Percentiles rank a stretch among this genome's conserved stretches.
Conservation (phyloP, 495 filamentous ascomycete genomes). For the Stereocaulon alpinum region DNA sequence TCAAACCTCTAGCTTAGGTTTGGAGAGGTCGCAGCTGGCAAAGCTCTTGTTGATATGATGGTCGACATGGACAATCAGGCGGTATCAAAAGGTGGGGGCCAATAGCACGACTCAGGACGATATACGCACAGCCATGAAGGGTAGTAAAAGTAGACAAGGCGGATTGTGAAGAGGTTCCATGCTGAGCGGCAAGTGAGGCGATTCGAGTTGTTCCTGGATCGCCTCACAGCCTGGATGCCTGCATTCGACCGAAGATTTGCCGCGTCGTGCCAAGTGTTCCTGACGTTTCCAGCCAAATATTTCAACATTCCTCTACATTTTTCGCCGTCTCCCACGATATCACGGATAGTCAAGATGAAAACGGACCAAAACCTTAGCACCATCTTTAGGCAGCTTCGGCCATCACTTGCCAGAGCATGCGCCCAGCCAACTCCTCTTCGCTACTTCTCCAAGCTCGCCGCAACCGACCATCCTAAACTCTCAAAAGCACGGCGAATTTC, state of each 20-base stretch:
- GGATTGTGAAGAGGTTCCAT: not conserved
- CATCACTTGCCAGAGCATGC: not conserved
- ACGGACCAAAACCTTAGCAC: slow-evolving; percentile 7
- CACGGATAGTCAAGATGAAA: slow-evolving; percentile 4
- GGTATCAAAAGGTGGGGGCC: too few relatives aligned
- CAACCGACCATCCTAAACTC: slow-evolving; percentile 21
- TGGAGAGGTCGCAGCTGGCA: too few relatives aligned
- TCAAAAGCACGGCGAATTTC: not conserved
- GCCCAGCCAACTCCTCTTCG: not conserved
- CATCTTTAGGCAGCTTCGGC: slow-evolving; percentile 1
- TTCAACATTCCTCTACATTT: not conserved
- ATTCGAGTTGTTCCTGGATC: slow-evolving; percentile 5
- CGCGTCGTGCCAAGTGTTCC: not conserved
- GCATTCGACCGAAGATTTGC: not conserved
- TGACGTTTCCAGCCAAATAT: slow-evolving; percentile 8
- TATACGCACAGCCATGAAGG: too few relatives aligned
- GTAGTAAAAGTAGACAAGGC: not conserved
- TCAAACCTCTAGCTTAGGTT: not conserved
- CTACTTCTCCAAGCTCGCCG: slow-evolving; percentile 5
- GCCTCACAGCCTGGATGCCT: slow-evolving; percentile 1
- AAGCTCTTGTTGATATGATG: too few relatives aligned
- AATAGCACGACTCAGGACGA: too few relatives aligned
- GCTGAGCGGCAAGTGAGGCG: slow-evolving; percentile 1
- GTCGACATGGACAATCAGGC: too few relatives aligned
- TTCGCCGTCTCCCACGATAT: not conserved